Percentiles rank a stretch among this genome's conserved stretches.
These are phyloP conservation scores for Boechera retrofracta DNA, from an alignment of 345 rosid species.

Conservation along the genomic window DNA sequence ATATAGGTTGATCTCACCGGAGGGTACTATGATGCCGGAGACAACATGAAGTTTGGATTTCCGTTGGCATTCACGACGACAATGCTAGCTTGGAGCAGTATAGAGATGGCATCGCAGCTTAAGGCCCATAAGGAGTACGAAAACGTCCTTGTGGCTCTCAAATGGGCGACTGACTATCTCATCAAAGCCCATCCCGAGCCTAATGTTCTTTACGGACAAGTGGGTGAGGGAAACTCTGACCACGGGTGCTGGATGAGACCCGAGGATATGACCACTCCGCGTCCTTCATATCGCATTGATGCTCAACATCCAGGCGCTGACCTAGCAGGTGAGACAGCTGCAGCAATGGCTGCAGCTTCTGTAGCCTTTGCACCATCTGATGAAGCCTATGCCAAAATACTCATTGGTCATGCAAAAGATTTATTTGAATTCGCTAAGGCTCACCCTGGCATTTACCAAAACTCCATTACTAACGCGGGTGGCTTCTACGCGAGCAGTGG, in stretches of 20 bases:
- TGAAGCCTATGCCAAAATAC: slow-evolving; percentile 49
- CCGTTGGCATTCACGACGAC: slow-evolving; percentile 77
- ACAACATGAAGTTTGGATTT: slow-evolving; percentile 76
- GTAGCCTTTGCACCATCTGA: slow-evolving; percentile 49
- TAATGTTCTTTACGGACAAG: slow-evolving; percentile 59
- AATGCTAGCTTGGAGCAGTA: slow-evolving; percentile 70
- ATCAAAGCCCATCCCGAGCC: slow-evolving; percentile 68
- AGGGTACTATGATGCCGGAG: slow-evolving; percentile 83
- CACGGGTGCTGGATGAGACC: slow-evolving; percentile 78
- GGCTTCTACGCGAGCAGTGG: slow-evolving; percentile 58
- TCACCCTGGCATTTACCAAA: slow-evolving; percentile 45
- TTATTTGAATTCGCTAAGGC: slow-evolving; percentile 53
- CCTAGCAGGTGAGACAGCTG: slow-evolving; percentile 70
- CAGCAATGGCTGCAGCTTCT: slow-evolving; percentile 77
- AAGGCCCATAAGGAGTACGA: slow-evolving; percentile 41
- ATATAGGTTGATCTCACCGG: slow-evolving; percentile 61
- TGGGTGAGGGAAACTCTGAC: slow-evolving; percentile 64
- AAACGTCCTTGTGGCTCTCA: slow-evolving; percentile 56
- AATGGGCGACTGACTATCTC: slow-evolving; percentile 77
- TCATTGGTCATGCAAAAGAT: slow-evolving; percentile 58
- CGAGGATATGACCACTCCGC: slow-evolving; percentile 74
- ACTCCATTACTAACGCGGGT: slow-evolving; percentile 46
- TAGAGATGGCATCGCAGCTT: slow-evolving; percentile 58
- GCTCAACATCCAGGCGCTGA: slow-evolving; percentile 70
- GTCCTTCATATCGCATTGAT: slow-evolving; percentile 52